phyloP scores from a whole-genome alignment of 495 filamentous ascomycete species.

The Chaetomium cochliodes region DNA sequence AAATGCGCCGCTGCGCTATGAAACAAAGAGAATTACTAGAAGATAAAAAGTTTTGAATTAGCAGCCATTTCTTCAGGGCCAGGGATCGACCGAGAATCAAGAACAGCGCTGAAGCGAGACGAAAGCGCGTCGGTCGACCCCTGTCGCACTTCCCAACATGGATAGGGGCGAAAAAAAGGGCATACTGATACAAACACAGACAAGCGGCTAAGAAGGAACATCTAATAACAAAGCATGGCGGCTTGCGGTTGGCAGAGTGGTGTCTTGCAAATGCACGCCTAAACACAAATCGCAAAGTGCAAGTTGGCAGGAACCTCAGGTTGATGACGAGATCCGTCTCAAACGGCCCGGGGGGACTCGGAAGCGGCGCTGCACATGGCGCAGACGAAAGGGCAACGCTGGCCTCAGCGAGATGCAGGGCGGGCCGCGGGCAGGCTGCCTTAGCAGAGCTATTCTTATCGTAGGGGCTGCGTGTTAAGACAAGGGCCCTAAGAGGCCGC shows the following conservation, averaged over 20 bases:
- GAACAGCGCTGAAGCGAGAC: constrained; percentile 3
- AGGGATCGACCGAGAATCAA: constrained; percentile 9
- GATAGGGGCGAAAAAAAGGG: constrained; percentile 13
- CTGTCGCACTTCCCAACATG: constrained; percentile 18
- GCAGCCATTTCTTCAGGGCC: constrained; percentile 14
- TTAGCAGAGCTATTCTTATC: constrained; percentile 11
- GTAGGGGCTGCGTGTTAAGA: not conserved
- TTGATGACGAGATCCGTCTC: constrained; percentile 13
- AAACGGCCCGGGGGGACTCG: constrained; percentile 1
- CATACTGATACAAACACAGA: constrained; percentile 21
- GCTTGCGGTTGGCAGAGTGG: constrained; percentile 11
- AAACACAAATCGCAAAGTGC: constrained; percentile 20
- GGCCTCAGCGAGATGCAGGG: constrained; percentile 19
- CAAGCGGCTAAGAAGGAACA: constrained; percentile 9
- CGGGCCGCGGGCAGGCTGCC: not conserved
- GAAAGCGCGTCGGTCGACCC: constrained; percentile 24
- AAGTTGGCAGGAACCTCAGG: constrained; percentile 30
- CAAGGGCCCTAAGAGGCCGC: not conserved
- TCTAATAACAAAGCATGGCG: constrained; percentile 27
- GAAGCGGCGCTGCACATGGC: constrained; percentile 20
- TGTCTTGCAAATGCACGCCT: not conserved
- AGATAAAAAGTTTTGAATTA: constrained; percentile 20
- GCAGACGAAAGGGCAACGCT: constrained; percentile 26
- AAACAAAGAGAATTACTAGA: constrained; percentile 36
- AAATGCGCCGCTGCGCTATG: constrained; percentile 24